These are phyloP conservation scores for Salix purpurea DNA, from an alignment of 345 rosid species.

Conservation along the genomic window DNA sequence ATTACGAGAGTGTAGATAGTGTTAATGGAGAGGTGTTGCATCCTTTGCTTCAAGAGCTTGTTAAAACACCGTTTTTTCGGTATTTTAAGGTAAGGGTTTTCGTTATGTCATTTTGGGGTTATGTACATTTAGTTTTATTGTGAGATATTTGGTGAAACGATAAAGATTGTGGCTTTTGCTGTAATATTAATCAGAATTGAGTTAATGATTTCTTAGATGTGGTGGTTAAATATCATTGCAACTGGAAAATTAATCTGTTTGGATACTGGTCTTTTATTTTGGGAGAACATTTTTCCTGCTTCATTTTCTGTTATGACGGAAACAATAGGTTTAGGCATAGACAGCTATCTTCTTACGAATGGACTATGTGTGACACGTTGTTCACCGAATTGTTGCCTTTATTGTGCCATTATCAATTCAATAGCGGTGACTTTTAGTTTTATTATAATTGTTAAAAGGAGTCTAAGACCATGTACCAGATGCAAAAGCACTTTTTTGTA, in stretches of 20 bases:
- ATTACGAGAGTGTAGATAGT: slow-evolving; percentile 42
- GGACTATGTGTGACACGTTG: not conserved
- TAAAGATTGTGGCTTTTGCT: not conserved
- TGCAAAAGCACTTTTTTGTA: not conserved
- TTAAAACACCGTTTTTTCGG: slow-evolving; percentile 70
- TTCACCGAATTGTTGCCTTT: not conserved
- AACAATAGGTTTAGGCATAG: not conserved
- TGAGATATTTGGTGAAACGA: not conserved
- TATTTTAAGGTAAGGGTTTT: slow-evolving; percentile 72
- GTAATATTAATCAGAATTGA: not conserved
- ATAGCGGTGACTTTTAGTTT: not conserved
- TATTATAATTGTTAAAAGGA: not conserved
- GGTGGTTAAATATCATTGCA: not conserved
- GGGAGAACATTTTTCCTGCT: not conserved
- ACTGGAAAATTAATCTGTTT: not conserved
- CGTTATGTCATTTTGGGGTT: not conserved
- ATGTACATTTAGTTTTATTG: not conserved
- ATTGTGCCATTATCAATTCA: not conserved
- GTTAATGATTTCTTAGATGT: not conserved
- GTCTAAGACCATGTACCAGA: not conserved
- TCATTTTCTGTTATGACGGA: not conserved
- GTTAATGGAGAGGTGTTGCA: slow-evolving; percentile 55
- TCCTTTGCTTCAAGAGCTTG: slow-evolving; percentile 79
- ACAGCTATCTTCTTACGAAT: not conserved
- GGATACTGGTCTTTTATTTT: not conserved